A percentile compares a stretch with the other conserved stretches of the same genome.
phyloP scores from a whole-genome alignment of 805 yeast species.

The Teunomyces tritomae region DNA sequence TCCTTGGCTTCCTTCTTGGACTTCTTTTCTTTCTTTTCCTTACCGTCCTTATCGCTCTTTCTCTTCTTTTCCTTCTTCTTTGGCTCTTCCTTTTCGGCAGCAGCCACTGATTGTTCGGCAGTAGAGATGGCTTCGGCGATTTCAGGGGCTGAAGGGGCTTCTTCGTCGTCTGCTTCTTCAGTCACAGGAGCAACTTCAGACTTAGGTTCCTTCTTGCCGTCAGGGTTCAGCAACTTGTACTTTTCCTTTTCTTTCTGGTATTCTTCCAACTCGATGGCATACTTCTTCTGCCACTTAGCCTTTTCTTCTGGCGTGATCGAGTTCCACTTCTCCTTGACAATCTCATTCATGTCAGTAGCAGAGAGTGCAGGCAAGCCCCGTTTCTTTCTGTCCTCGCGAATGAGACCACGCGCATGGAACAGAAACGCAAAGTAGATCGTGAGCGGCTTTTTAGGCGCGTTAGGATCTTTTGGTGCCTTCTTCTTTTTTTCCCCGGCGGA shows the following conservation, averaged over 20 bases:
- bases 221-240: conserved; percentile 21
- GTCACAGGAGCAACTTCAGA: neutral
- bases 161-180: neutral
- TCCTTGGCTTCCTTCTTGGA: conserved; percentile 1
- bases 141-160: neutral
- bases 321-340: conserved; percentile 79
- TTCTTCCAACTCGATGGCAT: conserved; percentile 44
- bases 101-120: conserved; percentile 4
- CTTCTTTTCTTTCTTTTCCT: conserved; percentile 16
- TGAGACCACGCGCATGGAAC: conserved; percentile 65
- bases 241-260: conserved; percentile 33
- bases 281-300: conserved; percentile 62
- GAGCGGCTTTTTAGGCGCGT: conserved; percentile 93
- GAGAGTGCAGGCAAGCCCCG: conserved; percentile 59
- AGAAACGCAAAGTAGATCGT: conserved; percentile 81
- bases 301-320: conserved; percentile 62
- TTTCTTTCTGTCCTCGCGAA: conserved; percentile 64
- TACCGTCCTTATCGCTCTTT: conserved; percentile 12
- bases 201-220: neutral
- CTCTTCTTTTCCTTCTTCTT: conserved; percentile 15
- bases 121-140: conserved; percentile 2
- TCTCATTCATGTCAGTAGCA: conserved; percentile 75
- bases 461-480: conserved; percentile 67
- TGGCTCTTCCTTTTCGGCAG: conserved; percentile 1
- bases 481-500: conserved; percentile 41